phyloP scores from a whole-genome alignment of 192 early-diverging fungal species.

The Backusella luteola region DNA sequence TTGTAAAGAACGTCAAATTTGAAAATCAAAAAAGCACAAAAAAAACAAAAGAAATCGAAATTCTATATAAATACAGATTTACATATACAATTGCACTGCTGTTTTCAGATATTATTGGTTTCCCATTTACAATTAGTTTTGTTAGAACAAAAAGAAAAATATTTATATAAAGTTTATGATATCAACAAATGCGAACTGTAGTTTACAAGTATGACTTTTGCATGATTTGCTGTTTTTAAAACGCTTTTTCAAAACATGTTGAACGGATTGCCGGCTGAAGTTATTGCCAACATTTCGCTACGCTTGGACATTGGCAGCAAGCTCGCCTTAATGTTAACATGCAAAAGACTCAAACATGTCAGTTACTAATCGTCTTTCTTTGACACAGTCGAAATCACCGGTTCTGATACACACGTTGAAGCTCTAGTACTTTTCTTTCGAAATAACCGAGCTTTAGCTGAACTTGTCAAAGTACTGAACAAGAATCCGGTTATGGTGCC shows the following conservation, averaged over 20 bases:
- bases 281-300: no score
- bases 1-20: constrained; percentile 51
- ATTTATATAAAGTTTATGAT: not conserved
- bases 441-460: no score
- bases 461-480: not conserved
- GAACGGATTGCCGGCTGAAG: no score
- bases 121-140: not conserved
- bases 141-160: not conserved
- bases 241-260: no score
- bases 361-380: not conserved
- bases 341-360: not conserved
- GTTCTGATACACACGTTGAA: no score
- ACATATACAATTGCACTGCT: not conserved
- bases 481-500: not conserved
- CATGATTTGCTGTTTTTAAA: no score
- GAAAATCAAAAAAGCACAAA: not conserved
- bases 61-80: not conserved
- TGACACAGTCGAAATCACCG: not conserved
- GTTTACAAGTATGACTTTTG: no score
- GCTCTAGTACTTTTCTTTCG: no score
- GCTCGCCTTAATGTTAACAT: not conserved
- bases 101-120: not conserved
- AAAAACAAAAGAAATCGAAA: not conserved
- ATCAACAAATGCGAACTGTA: not conserved
- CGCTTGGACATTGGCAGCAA: no score